phyloP scores from a whole-genome alignment of 495 filamentous ascomycete genomes.

The Chlorociboria aeruginascens region DNA sequence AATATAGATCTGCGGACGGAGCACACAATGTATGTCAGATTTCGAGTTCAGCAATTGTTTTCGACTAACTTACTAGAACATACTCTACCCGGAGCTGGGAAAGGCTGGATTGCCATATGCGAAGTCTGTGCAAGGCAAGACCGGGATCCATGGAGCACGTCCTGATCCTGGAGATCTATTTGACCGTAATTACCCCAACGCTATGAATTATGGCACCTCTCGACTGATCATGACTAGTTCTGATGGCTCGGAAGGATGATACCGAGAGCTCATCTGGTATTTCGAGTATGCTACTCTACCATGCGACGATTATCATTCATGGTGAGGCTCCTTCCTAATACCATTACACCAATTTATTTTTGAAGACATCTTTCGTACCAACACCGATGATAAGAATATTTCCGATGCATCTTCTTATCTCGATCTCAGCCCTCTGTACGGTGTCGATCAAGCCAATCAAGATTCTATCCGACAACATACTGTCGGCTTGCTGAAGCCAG shows the following conservation, averaged over 20 bases:
- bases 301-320: constrained; percentile 84
- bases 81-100: constrained; percentile 53
- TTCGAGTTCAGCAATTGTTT: not conserved
- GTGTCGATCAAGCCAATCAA: constrained; percentile 64
- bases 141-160: constrained; percentile 36
- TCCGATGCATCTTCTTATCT: constrained; percentile 73
- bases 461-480: constrained; percentile 61
- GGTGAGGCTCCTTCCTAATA: constrained; percentile 24
- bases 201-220: not conserved
- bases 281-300: constrained; percentile 75
- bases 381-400: constrained; percentile 34
- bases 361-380: constrained; percentile 1
- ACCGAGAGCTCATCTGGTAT: constrained; percentile 35
- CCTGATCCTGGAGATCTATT: not conserved
- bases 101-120: constrained; percentile 50
- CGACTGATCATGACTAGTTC: not conserved
- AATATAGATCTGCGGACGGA: constrained; percentile 56
- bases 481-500: constrained; percentile 72
- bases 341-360: no score
- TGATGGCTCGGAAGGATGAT: constrained; percentile 18
- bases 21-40: constrained; percentile 36
- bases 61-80: constrained; percentile 17
- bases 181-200: not conserved
- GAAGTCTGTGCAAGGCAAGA: constrained; percentile 51
- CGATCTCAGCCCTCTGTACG: constrained; percentile 80